Conservation (phyloP, 2,329 filamentous ascomycete species). For the Neofusicoccum sp. region DNA sequence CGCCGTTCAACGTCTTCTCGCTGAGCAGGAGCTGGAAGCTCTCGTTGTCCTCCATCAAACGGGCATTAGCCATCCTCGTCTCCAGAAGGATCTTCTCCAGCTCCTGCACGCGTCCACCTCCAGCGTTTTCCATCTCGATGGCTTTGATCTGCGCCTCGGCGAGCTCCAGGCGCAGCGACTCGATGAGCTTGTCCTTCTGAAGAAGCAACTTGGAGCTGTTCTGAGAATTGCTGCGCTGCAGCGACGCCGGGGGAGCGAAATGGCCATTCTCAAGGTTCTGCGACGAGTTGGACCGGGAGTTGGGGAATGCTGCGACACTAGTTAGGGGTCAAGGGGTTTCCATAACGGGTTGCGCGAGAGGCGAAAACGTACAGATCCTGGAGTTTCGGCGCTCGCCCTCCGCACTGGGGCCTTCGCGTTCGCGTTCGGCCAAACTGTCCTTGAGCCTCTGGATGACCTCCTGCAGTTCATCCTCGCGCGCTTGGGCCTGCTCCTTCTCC, state of each 20-base stretch:
- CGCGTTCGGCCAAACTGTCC: conserved; percentile 78
- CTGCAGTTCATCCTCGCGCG: conserved; percentile 87
- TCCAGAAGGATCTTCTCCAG: conserved; percentile 90
- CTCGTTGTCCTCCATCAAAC: conserved; percentile 97
- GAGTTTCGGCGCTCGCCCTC: conserved; percentile 15
- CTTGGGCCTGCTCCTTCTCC: conserved; percentile 85
- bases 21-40: conserved; percentile 93
- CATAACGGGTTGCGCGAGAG: not conserved
- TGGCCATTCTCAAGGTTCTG: conserved; percentile 71
- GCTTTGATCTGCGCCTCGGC: conserved; percentile 95
- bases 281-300: conserved; percentile 49
- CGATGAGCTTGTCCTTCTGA: conserved; percentile 96
- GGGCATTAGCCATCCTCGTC: conserved; percentile 90
- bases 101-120: conserved; percentile 81
- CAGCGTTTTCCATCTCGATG: conserved; percentile 89
- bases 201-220: conserved; percentile 87
- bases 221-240: conserved; percentile 83
- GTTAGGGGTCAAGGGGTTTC: conserved; percentile 11
- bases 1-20: conserved; percentile 92
- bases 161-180: conserved; percentile 84
- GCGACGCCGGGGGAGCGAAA: conserved; percentile 81
- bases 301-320: conserved; percentile 22
- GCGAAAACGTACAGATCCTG: conserved; percentile 2
- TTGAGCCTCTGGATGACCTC: conserved; percentile 86
- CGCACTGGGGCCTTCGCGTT: conserved; percentile 51